phyloP scores from a whole-genome alignment of 441 rosid genomes.

The Brassica hybrid region DNA sequence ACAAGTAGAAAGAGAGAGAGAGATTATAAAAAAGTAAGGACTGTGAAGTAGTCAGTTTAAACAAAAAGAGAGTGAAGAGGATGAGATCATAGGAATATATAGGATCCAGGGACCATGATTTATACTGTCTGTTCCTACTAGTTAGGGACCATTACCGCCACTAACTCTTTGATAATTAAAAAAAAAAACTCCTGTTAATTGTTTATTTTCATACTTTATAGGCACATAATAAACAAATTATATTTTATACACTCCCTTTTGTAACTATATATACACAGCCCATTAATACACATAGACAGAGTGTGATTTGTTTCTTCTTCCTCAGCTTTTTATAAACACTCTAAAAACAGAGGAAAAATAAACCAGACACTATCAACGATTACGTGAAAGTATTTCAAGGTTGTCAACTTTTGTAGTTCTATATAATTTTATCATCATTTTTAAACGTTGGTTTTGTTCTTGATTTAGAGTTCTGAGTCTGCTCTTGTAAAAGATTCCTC shows the following conservation, averaged over 20 bases:
- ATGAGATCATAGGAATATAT: constrained; percentile 34
- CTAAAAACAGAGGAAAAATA: constrained; percentile 17
- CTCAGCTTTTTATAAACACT: neutral
- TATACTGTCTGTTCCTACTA: constrained; percentile 29
- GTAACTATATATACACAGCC: constrained; percentile 30
- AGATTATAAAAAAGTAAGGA: constrained; percentile 1
- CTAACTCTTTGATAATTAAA: too few relatives aligned
- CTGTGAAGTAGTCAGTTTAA: constrained; percentile 28
- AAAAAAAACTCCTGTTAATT: too few relatives aligned
- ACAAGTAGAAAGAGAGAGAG: neutral
- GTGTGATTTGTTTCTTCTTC: constrained; percentile 34
- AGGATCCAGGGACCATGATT: constrained; percentile 34
- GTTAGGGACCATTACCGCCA: constrained; percentile 45
- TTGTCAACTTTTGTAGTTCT: neutral
- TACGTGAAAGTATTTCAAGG: neutral
- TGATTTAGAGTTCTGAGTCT: constrained; percentile 11
- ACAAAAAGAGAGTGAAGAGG: constrained; percentile 31
- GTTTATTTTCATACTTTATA: neutral
- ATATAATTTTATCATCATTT: neutral
- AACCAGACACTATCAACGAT: neutral
- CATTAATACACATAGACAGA: constrained; percentile 35
- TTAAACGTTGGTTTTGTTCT: constrained; percentile 3
- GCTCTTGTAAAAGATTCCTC: constrained; percentile 4
- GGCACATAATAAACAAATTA: neutral
- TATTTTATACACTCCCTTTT: neutral